Evolutionary conservation across 1,284 basidiomycete genomes (phyloP), one percentile per base, ranked within the genome.

Genomic region (Sporisorium graminicola): DNA sequence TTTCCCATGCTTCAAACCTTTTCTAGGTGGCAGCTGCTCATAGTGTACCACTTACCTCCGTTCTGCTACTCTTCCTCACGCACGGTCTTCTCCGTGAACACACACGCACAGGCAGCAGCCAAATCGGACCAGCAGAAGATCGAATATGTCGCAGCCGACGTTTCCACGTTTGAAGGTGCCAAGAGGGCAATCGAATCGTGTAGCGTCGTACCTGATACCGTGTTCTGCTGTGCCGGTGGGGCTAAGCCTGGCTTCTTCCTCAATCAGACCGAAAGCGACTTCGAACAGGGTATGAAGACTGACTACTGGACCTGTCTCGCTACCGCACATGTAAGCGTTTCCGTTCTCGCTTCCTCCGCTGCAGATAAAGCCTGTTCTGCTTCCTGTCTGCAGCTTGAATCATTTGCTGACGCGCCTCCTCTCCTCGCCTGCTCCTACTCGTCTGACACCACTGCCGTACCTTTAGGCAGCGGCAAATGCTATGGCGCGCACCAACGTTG

Each of bases 221-320:
- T 93, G 49, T 92, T 94, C 82, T 88, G 91, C 24, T 94, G 93
- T 80, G 93, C 93, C 0, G 94, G 94, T 16, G 88, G 87, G 43
- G 85, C 85, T 26, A 89, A 87, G 65, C 93, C 93, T 0, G 89
- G 89, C 59, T 92, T 91, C 85, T 94, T 93, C 79, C 85, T 94
- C 33, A 91, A 94, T 59, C 87, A 90, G 82, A 88, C 87, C 6
- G 89, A 90, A 70, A 87, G 88, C 44, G 89, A 91, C 43, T 85
- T 94, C 73, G 86, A 88, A 70, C 82, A 87, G 22, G 77, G 86
- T 12, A 82, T 89, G 68, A 86, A 88, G 71, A 87, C 86, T 37
- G 87, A 87, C 35, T 89, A 88, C 78, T 87, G 87, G 86, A 88
- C 88, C 0, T 86, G 87, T 14, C 91, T 93, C 1, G 93, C 90